Base-by-base conservation (phyloP, 2,329 filamentous ascomycete species). In the Neonectria neomacrospora region DNA sequence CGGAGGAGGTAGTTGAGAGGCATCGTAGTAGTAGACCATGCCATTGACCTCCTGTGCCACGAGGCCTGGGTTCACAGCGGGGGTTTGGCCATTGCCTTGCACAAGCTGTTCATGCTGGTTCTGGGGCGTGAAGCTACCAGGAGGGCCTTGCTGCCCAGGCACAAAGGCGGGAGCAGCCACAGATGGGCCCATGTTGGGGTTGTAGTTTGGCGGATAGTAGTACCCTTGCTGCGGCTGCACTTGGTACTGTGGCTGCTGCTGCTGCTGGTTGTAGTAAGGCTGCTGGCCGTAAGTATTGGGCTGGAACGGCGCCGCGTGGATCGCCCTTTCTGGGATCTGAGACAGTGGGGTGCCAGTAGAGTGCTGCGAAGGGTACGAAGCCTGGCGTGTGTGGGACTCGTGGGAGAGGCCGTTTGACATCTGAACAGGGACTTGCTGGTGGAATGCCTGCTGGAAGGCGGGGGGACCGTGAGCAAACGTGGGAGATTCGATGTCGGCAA, bases 1-100 rank as follows among this genome's bases (percentile, higher is more conserved):
- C 1, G 85, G 80, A 26, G 87, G 82, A 26, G 87, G 82, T 51
- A 94, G 81, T 74, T 94, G 90, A n/a, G 89, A 85, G 8, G 92
- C 86, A 74, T 97, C 92, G 73, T 94, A 94, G 76, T 97, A 99
- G 78, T 97, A 98, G 1, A 97, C 94, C 86, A 96, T 98, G 65
- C 96, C 96, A 71, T 97, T 97, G 67, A 90, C 90, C 80, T 98
- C 95, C 77, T 97, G 94, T 0, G 93, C 93, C 51, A 91, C 86
- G 44, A 88, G 77, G 67, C 82, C 86, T 18, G 82, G 73, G 30
- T 75, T 73, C 30, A 69, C 47, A n/a, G 70, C 55, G 6, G 74
- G 61, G 11, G 66, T 63, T 44, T 73, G 73, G n/a, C 66, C 68
- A 34, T 68, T 69, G 28, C 74, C 68, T 51, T 80, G 78, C n/a